Base-by-base conservation (phyloP, 2,329 filamentous ascomycete genomes). In the Aspergillus novofumigatus region DNA sequence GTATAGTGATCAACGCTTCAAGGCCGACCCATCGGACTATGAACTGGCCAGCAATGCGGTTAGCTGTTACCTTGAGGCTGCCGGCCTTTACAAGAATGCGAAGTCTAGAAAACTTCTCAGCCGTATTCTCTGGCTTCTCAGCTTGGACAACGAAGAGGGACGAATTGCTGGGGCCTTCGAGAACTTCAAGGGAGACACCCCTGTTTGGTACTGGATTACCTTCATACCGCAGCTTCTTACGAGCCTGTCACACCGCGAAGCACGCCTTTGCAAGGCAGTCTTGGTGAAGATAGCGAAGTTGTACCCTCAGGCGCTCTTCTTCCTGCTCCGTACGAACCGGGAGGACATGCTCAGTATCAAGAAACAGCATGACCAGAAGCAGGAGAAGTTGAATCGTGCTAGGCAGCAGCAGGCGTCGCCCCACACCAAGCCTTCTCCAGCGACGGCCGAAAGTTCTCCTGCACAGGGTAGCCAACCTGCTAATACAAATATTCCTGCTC, bases 191-290 rank as follows among this genome's bases (percentile, higher is more conserved):
- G 94, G 94, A 52, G 95, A 99, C 66, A 96, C 92, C 2, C 92
- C 92, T 0, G 91, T 96, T 11, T 99, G 94, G 94, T 99, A 97
- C 77, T 99, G 94, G 94, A 97, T 97, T 65, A 97, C 93, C 0
- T 99, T 96, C 72, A 97, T 99, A 62, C 94, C 94, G 20, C 94
- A 99, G 74, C 83, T 99, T 45, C 84, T 99, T 32, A 93, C 91
- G 47, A 94, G 93, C 53, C 81, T 99, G 52, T 91, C 90, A 2
- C 88, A 97, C 69, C 92, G 93, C 66, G 95, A 99, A 75, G 93
- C 92, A 11, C 86, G 87, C 4, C 88, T 95, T 50, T 90, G 93
- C 48, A 89, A 94, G 71, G 85, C 86, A 52, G 91, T 99, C 51
- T 82, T 99, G 20, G 84, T 91, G 25, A 96, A 94, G 79, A 91